Percentiles rank a stretch among this genome's conserved stretches.
Conservation (phyloP, 805 yeast genomes). For the Teunomyces gatunensis region DNA sequence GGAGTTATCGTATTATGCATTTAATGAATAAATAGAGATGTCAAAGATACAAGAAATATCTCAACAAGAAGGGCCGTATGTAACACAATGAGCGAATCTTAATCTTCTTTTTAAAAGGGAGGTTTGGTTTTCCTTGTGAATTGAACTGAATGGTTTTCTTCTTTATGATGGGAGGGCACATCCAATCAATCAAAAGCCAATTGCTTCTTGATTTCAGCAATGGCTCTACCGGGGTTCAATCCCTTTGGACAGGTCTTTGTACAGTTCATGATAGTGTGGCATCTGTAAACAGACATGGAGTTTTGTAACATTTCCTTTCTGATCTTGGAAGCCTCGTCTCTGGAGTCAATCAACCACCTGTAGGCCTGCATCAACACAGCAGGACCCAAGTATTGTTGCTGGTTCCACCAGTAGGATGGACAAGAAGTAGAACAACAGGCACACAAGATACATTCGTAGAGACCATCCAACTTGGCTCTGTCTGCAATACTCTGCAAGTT, state of each 20-base stretch:
- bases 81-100: not conserved
- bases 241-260: slow-evolving; percentile 98
- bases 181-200: slow-evolving; percentile 65
- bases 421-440: slow-evolving; percentile 99
- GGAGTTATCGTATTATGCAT: slow-evolving; percentile 4
- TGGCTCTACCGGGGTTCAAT: slow-evolving; percentile 95
- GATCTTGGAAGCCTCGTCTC: slow-evolving; percentile 82
- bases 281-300: slow-evolving; percentile 96
- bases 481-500: slow-evolving; percentile 87
- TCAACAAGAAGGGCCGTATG: slow-evolving; percentile 1
- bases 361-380: slow-evolving; percentile 99
- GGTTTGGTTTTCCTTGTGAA: not conserved
- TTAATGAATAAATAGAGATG: slow-evolving; percentile 3
- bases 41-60: slow-evolving; percentile 1
- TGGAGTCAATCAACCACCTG: slow-evolving; percentile 97
- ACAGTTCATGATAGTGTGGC: slow-evolving; percentile 99
- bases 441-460: slow-evolving; percentile 96
- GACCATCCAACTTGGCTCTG: slow-evolving; percentile 93
- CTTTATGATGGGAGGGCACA: not conserved
- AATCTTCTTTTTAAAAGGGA: not conserved
- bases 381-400: slow-evolving; percentile 97
- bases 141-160: not conserved
- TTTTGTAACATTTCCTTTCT: slow-evolving; percentile 92
- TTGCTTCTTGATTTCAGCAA: slow-evolving; percentile 94
- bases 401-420: slow-evolving; percentile 99